Percentiles rank a stretch among this genome's conserved stretches.
Evolutionary conservation across 768 basidiomycete species (phyloP).

Genomic region (Mycena kentingensis): DNA sequence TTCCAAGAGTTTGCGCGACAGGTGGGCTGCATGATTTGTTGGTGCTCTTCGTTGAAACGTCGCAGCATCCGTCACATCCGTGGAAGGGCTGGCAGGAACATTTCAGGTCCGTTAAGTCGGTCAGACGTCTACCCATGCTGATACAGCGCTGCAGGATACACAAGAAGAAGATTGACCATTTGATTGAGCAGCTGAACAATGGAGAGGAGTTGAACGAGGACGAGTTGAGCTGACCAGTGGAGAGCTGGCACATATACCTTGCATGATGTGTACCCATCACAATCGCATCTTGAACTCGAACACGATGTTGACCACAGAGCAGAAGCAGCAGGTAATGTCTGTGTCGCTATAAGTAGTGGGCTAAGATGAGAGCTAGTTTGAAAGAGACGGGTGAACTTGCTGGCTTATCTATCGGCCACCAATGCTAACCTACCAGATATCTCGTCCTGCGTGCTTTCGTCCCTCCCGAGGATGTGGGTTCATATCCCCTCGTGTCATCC

Average conservation of each 20-base stretch:
- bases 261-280: too few species aligned
- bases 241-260: too few species aligned
- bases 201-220: conserved; percentile 53
- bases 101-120: too few species aligned
- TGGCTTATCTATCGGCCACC: not conserved
- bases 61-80: conserved; percentile 82
- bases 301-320: conserved; percentile 6
- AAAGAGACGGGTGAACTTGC: too few species aligned
- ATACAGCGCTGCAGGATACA: conserved; percentile 89
- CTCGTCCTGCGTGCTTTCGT: conserved; percentile 79
- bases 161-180: conserved; percentile 82
- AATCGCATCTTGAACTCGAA: not conserved
- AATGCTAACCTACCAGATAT: conserved; percentile 74
- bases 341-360: not conserved
- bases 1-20: conserved; percentile 78
- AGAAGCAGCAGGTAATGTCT: conserved; percentile 11
- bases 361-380: too few species aligned
- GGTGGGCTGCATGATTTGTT: conserved; percentile 42
- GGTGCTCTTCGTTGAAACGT: conserved; percentile 7
- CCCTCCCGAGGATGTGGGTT: conserved; percentile 52
- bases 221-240: conserved; percentile 8
- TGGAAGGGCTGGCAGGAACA: conserved; percentile 97
- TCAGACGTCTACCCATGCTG: too few species aligned
- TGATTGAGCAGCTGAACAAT: conserved; percentile 59
- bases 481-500: too few species aligned